Base-by-base conservation (phyloP, 1,139 yeast genomes). In the Pichia sp. region DNA sequence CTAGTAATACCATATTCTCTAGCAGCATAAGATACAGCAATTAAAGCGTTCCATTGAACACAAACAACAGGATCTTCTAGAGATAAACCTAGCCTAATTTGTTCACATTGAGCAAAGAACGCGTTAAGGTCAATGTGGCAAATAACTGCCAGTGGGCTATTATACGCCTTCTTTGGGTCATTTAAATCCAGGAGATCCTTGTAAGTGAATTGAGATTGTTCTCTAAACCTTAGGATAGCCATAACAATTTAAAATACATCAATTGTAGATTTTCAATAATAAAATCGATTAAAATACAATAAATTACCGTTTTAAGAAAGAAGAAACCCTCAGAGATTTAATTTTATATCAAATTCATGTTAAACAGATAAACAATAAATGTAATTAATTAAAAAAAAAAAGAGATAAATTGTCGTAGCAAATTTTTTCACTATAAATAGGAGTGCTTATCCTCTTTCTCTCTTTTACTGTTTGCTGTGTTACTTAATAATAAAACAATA, bases 71-170 rank as follows among this genome's bases (percentile, higher is more conserved):
- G 97, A 49, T 80, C 90, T 2, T 79, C 77, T 2, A 69, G 69
- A 1, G 79, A 65, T 11, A 83, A 65, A 0, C 82, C 82, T 25
- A 87, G 70, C 37, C 97, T 66, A 7, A 86, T 69, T 56, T 85
- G 94, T 57, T 92, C 97, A 32, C 85, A 94, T 59, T 92, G 98
- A 0, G 98, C 95, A 64, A 86, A 92, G 63, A 90, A 92, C 12
- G 97, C 97, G 65, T 92, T 95, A 54, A 87, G 74, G 64, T 92
- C 98, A 33, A 92, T 74, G 55, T 89, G 94, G 3, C 85, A 90
- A 39, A 92, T 76, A 16, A 84, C 84, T 0, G 96, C 72, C n/a
- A 92, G 65, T 2, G 92, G 89, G 55, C 90, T 82, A 6, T 57
- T 55, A 58, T 74, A 80, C 2, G 87, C 67, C 22, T 59, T 63